phyloP scores from a whole-genome alignment of 2,329 filamentous ascomycete species.

The Talaromyces amestolkiae region DNA sequence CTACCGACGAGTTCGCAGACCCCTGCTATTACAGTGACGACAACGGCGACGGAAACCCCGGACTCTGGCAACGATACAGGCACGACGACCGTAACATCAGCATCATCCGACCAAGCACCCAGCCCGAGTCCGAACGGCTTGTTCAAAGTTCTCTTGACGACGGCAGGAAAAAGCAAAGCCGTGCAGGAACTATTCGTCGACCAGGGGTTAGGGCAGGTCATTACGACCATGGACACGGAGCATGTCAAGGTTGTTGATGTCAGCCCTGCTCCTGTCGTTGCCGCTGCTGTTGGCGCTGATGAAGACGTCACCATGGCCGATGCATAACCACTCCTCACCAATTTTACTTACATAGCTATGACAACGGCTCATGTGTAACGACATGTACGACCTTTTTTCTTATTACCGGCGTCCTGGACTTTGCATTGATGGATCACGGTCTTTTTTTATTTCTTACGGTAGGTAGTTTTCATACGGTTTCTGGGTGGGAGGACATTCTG shows the following conservation, averaged over 20 bases:
- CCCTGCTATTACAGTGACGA: neutral
- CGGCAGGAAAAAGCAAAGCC: constrained; percentile 24
- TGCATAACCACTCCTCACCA: neutral
- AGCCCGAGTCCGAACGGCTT: constrained; percentile 22
- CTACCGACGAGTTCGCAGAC: constrained; percentile 16
- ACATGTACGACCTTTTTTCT: neutral
- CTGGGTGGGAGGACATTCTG: neutral
- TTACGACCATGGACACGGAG: constrained; percentile 7
- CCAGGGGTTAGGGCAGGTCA: constrained; percentile 9
- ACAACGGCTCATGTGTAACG: neutral
- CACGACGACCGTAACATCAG: constrained; percentile 12
- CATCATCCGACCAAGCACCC: neutral
- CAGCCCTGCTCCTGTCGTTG: neutral
- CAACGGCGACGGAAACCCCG: neutral
- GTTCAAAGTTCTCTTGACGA: constrained; percentile 39
- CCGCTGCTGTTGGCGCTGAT: neutral
- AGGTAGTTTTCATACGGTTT: neutral
- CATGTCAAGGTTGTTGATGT: neutral
- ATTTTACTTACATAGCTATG: neutral
- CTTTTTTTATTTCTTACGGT: neutral
- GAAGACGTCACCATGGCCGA: neutral
- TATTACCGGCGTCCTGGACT: neutral
- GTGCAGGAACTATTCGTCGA: constrained; percentile 12
- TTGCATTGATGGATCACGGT: neutral
- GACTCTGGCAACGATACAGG: neutral